Percentiles rank a stretch among this genome's conserved stretches.
Evolutionary conservation across 129 eudicot species (phyloP).

Genomic region (Saposhnikovia divaricata): DNA sequence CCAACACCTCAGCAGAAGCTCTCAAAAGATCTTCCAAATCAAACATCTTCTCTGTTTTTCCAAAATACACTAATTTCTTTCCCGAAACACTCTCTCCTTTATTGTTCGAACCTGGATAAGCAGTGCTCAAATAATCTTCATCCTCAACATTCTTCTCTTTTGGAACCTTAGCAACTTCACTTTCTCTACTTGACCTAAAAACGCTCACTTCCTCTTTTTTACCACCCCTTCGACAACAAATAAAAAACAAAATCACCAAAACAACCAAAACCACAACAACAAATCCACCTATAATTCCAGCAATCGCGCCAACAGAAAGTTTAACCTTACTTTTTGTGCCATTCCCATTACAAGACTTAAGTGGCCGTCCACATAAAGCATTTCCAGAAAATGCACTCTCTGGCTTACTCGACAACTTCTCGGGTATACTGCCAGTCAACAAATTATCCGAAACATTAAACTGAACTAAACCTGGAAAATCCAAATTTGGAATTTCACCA

Average conservation of each 20-base stretch:
- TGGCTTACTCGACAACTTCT: background rate
- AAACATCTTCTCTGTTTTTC: background rate
- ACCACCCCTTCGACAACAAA: background rate
- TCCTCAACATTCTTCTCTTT: background rate
- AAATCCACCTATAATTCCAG: background rate
- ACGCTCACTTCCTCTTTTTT: background rate
- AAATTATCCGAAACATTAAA: constrained; percentile 4
- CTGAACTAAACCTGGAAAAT: background rate
- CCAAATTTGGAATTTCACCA: background rate
- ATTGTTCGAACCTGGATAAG: background rate
- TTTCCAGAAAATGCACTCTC: background rate
- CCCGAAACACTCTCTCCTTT: background rate
- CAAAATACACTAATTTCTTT: background rate
- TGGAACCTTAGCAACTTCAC: background rate
- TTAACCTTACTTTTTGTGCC: background rate
- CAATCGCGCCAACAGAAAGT: background rate
- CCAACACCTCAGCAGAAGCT: constrained; percentile 6
- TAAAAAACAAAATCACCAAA: background rate
- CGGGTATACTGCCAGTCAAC: background rate
- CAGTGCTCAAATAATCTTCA: background rate
- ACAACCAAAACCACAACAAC: background rate
- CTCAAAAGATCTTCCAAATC: background rate
- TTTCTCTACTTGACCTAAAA: background rate
- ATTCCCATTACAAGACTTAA: background rate
- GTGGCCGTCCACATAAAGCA: background rate